These are phyloP conservation scores for Leccinum obscurum DNA, from an alignment of 768 basidiomycete genomes.

Conservation along the genomic window DNA sequence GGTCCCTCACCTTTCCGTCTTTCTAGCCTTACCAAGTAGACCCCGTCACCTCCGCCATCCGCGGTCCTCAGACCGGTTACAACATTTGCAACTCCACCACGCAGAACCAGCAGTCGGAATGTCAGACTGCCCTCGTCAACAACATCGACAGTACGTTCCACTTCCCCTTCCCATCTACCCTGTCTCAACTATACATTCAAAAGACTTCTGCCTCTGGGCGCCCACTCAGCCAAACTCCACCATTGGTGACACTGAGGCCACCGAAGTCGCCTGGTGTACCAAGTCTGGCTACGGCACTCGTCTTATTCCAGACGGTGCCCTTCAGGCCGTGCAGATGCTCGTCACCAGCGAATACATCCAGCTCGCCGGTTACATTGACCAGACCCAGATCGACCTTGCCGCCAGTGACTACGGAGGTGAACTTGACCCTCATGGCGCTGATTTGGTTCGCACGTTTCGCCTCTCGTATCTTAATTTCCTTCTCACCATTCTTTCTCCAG, in stretches of 20 bases:
- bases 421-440: conserved; percentile 75
- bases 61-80: conserved; percentile 65
- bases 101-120: conserved; percentile 56
- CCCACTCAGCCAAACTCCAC: conserved; percentile 46
- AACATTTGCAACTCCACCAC: conserved; percentile 72
- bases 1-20: not conserved
- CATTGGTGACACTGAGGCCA: conserved; percentile 67
- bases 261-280: conserved; percentile 74
- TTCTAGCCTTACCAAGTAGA: conserved; percentile 55
- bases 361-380: conserved; percentile 64
- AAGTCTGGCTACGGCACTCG: conserved; percentile 67
- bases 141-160: conserved; percentile 38
- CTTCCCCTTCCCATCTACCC: not conserved
- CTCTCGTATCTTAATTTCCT: conserved; percentile 14
- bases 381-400: conserved; percentile 54
- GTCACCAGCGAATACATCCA: conserved; percentile 57
- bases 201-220: conserved; percentile 75
- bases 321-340: conserved; percentile 66
- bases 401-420: conserved; percentile 69
- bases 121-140: conserved; percentile 72
- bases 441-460: conserved; percentile 40
- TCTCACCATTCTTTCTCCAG: conserved; percentile 30
- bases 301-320: conserved; percentile 61
- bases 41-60: conserved; percentile 38
- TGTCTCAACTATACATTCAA: conserved; percentile 27